A percentile compares a stretch with the other conserved stretches of the same genome.
phyloP scores from a whole-genome alignment of 2,329 filamentous ascomycete genomes.

The Cordyceps cicadae region DNA sequence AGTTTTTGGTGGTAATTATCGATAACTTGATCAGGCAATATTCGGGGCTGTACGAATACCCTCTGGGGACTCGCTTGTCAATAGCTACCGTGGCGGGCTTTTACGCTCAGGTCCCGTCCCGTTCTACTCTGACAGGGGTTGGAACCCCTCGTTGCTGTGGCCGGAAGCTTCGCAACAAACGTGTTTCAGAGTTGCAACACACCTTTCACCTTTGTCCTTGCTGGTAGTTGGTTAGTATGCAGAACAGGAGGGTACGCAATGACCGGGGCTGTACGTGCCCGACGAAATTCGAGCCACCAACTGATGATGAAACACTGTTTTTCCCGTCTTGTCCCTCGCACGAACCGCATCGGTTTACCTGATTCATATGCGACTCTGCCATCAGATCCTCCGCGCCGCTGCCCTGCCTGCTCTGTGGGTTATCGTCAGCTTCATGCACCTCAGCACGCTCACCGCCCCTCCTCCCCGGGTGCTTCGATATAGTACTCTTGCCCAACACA shows the following conservation, averaged over 20 bases:
- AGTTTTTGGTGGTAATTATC: too few species aligned
- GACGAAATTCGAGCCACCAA: neutral
- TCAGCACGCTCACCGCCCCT: neutral
- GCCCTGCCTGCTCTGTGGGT: neutral
- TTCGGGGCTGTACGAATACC: neutral
- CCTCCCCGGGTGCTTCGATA: neutral
- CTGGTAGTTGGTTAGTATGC: neutral
- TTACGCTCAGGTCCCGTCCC: slow-evolving; percentile 3
- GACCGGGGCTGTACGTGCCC: neutral
- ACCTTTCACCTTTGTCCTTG: neutral
- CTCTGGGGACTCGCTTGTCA: neutral
- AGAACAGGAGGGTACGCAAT: neutral
- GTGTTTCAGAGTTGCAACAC: slow-evolving; percentile 6
- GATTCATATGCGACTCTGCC: neutral
- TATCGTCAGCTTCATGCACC: neutral
- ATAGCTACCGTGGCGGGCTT: neutral
- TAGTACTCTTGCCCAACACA: neutral
- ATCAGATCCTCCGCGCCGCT: neutral
- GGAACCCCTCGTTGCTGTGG: neutral
- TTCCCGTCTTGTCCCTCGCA: neutral
- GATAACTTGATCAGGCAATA: neutral
- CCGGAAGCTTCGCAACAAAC: neutral
- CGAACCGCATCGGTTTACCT: neutral
- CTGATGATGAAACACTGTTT: slow-evolving; percentile 1
- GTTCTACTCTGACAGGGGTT: neutral